Percentiles rank a stretch among this genome's conserved stretches.
phyloP scores from a whole-genome alignment of 176 grass and related monocot species.

The Luzula sylvatica region DNA sequence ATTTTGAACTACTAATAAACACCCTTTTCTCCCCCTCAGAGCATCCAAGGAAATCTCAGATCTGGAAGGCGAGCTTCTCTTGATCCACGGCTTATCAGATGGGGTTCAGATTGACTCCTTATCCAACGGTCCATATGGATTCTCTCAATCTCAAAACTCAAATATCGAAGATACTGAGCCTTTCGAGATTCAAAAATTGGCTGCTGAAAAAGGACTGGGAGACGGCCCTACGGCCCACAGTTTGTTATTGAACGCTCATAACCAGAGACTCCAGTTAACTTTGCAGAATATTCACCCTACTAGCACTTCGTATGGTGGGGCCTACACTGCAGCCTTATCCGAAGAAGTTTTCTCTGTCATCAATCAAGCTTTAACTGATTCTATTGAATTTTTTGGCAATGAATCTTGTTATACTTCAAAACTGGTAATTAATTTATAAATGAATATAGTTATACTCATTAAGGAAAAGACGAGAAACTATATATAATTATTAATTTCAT shows the following conservation, averaged over 20 bases:
- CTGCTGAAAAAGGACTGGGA: constrained; percentile 77
- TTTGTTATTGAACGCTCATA: constrained; percentile 73
- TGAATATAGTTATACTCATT: too few relatives aligned
- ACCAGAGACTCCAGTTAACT: constrained; percentile 86
- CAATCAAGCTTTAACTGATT: constrained; percentile 82
- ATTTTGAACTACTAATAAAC: too few relatives aligned
- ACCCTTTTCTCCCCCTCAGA: constrained; percentile 31
- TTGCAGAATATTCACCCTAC: constrained; percentile 92
- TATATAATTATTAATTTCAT: too few relatives aligned
- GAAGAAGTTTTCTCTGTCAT: constrained; percentile 89
- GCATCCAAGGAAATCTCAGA: constrained; percentile 97
- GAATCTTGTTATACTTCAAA: constrained; percentile 73
- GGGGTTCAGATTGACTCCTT: constrained; percentile 72
- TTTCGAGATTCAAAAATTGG: constrained; percentile 84
- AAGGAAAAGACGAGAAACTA: too few relatives aligned
- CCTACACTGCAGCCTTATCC: constrained; percentile 81
- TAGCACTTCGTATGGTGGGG: constrained; percentile 86
- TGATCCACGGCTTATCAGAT: constrained; percentile 79
- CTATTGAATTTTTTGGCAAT: constrained; percentile 84
- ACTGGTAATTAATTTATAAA: constrained; percentile 32
- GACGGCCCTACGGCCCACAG: constrained; percentile 88
- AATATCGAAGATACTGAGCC: constrained; percentile 65
- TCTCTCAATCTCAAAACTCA: constrained; percentile 34
- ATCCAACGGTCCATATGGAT: constrained; percentile 39
- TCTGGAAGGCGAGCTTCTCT: constrained; percentile 84